A percentile compares a stretch with the other conserved stretches of the same genome.
Evolutionary conservation across 768 basidiomycete species (phyloP).

Genomic region (Podaxis sp.): DNA sequence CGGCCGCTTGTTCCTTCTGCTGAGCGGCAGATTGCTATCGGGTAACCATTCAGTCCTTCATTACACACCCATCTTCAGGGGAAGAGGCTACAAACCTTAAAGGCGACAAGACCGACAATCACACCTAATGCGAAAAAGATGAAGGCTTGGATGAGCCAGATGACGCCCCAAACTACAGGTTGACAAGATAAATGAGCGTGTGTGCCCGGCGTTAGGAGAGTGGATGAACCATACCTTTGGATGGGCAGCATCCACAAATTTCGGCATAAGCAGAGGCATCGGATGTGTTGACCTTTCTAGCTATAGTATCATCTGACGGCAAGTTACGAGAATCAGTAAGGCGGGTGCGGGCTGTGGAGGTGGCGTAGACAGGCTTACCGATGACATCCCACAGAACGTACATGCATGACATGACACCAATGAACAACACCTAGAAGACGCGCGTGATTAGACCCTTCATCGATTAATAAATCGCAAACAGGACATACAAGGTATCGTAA

Average conservation of each 20-base stretch:
- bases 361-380: conserved; percentile 36
- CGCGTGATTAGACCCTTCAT: background rate
- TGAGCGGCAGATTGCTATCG: conserved; percentile 15
- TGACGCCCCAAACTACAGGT: conserved; percentile 74
- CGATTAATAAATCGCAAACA: background rate
- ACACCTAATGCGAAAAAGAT: conserved; percentile 72
- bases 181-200: background rate
- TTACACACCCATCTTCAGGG: conserved; percentile 36
- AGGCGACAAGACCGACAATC: conserved; percentile 72
- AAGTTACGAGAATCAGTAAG: background rate
- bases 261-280: conserved; percentile 84
- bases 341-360: background rate
- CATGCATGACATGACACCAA: conserved; percentile 84
- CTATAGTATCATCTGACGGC: conserved; percentile 71
- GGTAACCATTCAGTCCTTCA: background rate
- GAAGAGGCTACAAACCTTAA: conserved; percentile 59
- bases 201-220: background rate
- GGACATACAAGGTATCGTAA: conserved; percentile 67
- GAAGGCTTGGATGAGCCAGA: conserved; percentile 79
- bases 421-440: conserved; percentile 59
- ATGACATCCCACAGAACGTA: conserved; percentile 89
- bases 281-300: conserved; percentile 79
- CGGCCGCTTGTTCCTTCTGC: conserved; percentile 26
- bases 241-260: conserved; percentile 83
- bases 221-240: conserved; percentile 48